Base-by-base conservation (phyloP, 2,329 filamentous ascomycete genomes). In the Colletotrichum eleusines region DNA sequence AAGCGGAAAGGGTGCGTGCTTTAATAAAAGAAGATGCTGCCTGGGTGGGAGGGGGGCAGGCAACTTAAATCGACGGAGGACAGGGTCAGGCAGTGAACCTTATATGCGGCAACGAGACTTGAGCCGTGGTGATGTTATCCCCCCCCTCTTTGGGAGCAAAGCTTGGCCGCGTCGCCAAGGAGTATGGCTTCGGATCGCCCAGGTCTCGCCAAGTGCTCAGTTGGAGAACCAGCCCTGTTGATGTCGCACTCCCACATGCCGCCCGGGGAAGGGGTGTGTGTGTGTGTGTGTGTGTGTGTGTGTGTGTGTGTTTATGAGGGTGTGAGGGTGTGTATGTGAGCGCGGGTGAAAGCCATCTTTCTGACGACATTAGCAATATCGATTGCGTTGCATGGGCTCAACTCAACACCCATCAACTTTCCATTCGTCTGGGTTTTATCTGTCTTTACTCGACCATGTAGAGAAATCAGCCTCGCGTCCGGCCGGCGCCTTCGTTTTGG, bases 131-230 rank as follows among this genome's bases (percentile, higher is more conserved):
- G 68, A 71, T 71, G 68, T 46, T 71, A 59, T 71, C 35, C 63
- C 68, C 42, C 68, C 68, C 63, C 68, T 31, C 66, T 63, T 68
- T 63, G 68, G 68, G 40, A 48, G 58, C 28, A 57, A 66, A 62
- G 57, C 68, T 71, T 71, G 68, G 68, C 68, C 68, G 68, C 68
- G 58, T 71, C 64, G 68, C 68, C 68, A 71, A 71, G 68, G 33
- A 68, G 63, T 64, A 58, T 68, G 68, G 68, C 68, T 71, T 54
- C 68, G 63, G 68, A 71, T 68, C 68, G 64, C 63, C 63, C 63
- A 68, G 57, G 68, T 26, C 68, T 71, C 68, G 68, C 63, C 68
- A 63, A 71, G 63, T 33, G 31, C 31, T 50, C 63, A 44, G 48
- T 70, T 67, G 68, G 68, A 51, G 63, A n/a, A n/a, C n/a, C n/a